Conservation (phyloP, 768 basidiomycete species). For the Tricholoma matsutake region DNA sequence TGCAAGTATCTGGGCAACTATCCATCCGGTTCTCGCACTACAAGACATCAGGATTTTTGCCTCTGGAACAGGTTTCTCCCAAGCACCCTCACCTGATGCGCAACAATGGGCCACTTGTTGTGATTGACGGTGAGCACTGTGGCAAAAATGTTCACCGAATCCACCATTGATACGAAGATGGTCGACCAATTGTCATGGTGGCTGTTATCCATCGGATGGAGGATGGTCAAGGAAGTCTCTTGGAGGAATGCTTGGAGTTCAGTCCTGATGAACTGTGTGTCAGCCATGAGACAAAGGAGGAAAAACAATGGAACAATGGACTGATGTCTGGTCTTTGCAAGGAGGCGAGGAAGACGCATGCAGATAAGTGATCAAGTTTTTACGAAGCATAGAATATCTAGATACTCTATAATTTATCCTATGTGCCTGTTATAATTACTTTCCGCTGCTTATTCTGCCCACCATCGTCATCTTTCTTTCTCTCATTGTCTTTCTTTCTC, state of each 20-base stretch:
- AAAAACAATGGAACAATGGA: neutral
- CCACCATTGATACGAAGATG: neutral
- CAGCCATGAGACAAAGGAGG: neutral
- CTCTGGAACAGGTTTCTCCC: too few relatives aligned
- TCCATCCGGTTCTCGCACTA: too few relatives aligned
- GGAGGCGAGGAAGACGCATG: neutral
- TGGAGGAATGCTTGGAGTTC: neutral
- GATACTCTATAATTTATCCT: neutral
- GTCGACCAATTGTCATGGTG: neutral
- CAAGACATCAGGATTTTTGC: too few relatives aligned
- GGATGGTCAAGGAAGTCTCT: neutral
- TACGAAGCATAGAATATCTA: neutral
- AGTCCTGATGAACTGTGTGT: neutral
- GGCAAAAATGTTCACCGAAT: neutral
- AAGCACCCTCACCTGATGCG: neutral
- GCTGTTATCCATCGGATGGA: neutral
- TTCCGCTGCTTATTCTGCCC: neutral
- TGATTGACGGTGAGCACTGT: slow-evolving; percentile 1
- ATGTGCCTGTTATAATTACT: neutral
- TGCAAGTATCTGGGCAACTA: neutral
- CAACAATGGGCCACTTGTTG: slow-evolving; percentile 1
- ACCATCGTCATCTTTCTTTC: neutral
- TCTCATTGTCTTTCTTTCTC: too few relatives aligned
- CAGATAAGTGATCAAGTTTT: neutral
- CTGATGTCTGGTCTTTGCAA: neutral